A percentile compares a stretch with the other conserved stretches of the same genome.
These are phyloP conservation scores for Metroxylon sagu DNA, from an alignment of 176 grass and related monocot genomes.

Conservation along the genomic window DNA sequence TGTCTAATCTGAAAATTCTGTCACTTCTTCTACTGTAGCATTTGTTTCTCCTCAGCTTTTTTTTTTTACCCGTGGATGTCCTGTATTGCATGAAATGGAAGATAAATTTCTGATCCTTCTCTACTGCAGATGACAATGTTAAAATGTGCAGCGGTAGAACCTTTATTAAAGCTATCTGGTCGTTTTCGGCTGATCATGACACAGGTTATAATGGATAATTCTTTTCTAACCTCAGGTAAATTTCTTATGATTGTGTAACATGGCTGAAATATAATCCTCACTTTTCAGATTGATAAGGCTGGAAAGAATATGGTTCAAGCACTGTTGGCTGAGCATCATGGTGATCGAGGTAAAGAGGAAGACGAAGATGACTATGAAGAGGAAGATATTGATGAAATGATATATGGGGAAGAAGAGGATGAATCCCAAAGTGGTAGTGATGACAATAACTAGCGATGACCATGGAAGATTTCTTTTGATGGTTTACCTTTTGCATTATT, in stretches of 20 bases:
- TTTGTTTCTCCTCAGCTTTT: too few species aligned
- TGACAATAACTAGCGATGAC: constrained; percentile 21
- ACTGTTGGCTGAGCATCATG: constrained; percentile 14
- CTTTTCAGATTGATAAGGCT: constrained; percentile 40
- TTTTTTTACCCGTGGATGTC: too few species aligned
- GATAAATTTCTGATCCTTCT: not conserved
- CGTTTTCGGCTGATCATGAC: constrained; percentile 54
- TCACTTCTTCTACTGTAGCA: not conserved
- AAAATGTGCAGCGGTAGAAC: constrained; percentile 39
- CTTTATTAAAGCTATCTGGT: constrained; percentile 74
- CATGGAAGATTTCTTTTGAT: not conserved
- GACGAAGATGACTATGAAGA: constrained; percentile 42
- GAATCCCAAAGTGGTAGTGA: constrained; percentile 30
- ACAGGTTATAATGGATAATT: constrained; percentile 34
- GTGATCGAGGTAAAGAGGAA: constrained; percentile 21
- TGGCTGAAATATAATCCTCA: not conserved
- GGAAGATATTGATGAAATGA: constrained; percentile 68
- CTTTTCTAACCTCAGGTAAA: not conserved
- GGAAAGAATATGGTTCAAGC: constrained; percentile 16
- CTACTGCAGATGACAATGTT: constrained; percentile 44
- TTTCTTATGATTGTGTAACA: constrained; percentile 8
- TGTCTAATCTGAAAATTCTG: too few species aligned
- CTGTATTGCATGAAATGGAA: too few species aligned
- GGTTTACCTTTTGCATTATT: too few species aligned
- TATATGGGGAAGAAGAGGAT: constrained; percentile 70